Conservation (phyloP, 2,329 filamentous ascomycete species). For the Pseudocercospora crystallina region DNA sequence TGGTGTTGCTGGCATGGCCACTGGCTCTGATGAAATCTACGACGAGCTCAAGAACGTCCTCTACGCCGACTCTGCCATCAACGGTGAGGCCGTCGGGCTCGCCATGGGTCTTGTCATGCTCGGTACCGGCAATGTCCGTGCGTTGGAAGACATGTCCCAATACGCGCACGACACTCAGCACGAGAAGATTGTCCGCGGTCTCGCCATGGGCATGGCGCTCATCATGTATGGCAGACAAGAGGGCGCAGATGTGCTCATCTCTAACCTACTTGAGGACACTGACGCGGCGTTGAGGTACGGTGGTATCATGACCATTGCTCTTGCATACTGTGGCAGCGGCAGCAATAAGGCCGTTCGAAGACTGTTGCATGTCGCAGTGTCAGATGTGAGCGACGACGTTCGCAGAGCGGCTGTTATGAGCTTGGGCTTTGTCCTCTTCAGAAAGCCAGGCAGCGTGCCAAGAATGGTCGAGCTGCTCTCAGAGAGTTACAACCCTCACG, state of each 20-base stretch:
- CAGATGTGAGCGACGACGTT: conserved; percentile 97
- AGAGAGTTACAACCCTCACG: conserved; percentile 98
- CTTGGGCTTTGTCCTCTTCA: conserved; percentile 96
- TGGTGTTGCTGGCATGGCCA: conserved; percentile 96
- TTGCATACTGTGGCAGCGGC: conserved; percentile 94
- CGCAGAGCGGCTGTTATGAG: conserved; percentile 95
- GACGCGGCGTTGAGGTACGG: conserved; percentile 93
- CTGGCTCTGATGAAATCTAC: conserved; percentile 84
- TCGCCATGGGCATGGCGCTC: conserved; percentile 93
- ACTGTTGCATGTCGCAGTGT: conserved; percentile 91
- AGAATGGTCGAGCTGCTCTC: conserved; percentile 98
- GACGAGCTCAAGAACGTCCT: conserved; percentile 86
- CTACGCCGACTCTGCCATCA: conserved; percentile 91
- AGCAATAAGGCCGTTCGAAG: conserved; percentile 99
- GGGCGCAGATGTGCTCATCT: conserved; percentile 89
- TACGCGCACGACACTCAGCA: conserved; percentile 98
- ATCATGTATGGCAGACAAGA: conserved; percentile 99
- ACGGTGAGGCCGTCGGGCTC: conserved; percentile 92
- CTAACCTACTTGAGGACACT: conserved; percentile 86
- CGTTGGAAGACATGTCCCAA: conserved; percentile 92
- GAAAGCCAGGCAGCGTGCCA: conserved; percentile 93
- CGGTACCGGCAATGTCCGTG: conserved; percentile 92
- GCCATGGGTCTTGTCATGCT: conserved; percentile 98
- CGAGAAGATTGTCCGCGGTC: conserved; percentile 96
- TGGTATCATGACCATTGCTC: conserved; percentile 96